phyloP scores from a whole-genome alignment of 371 early-diverging fungal species.

The Lichtheimia corymbifera region DNA sequence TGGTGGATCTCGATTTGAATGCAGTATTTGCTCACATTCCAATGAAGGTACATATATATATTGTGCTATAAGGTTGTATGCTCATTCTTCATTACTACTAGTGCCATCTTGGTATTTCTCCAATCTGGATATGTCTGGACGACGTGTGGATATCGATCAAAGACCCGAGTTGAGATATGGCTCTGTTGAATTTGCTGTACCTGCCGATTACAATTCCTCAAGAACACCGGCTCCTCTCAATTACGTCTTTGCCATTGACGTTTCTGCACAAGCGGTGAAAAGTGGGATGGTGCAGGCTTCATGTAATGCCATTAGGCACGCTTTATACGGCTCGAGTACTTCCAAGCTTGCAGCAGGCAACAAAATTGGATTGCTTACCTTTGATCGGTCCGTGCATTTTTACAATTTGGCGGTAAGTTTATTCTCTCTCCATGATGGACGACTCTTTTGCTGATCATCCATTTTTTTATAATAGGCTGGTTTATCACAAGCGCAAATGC shows the following conservation, averaged over 20 bases:
- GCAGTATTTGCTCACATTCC: constrained; percentile 89
- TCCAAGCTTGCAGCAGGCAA: constrained; percentile 49
- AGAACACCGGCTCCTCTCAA: constrained; percentile 70
- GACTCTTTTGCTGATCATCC: not conserved
- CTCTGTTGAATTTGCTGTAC: constrained; percentile 88
- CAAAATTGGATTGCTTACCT: constrained; percentile 87
- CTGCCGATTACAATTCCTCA: constrained; percentile 66
- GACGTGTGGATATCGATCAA: constrained; percentile 78
- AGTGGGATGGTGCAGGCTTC: constrained; percentile 74
- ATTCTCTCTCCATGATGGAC: not conserved
- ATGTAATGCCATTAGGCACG: constrained; percentile 62
- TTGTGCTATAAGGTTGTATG: not conserved
- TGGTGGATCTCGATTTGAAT: constrained; percentile 87
- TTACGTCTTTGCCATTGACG: constrained; percentile 92
- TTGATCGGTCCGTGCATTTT: constrained; percentile 90
- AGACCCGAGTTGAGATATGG: constrained; percentile 91
- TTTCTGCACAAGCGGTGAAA: constrained; percentile 81
- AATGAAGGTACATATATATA: constrained; percentile 68
- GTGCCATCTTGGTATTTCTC: constrained; percentile 88
- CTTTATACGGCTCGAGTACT: constrained; percentile 63
- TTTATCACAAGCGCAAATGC: constrained; percentile 88
- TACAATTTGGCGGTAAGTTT: constrained; percentile 80
- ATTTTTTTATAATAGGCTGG: constrained; percentile 50
- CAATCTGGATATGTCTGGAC: constrained; percentile 90
- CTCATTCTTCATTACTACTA: not conserved